phyloP scores from a whole-genome alignment of 805 yeast species.

The Candida ortonii region DNA sequence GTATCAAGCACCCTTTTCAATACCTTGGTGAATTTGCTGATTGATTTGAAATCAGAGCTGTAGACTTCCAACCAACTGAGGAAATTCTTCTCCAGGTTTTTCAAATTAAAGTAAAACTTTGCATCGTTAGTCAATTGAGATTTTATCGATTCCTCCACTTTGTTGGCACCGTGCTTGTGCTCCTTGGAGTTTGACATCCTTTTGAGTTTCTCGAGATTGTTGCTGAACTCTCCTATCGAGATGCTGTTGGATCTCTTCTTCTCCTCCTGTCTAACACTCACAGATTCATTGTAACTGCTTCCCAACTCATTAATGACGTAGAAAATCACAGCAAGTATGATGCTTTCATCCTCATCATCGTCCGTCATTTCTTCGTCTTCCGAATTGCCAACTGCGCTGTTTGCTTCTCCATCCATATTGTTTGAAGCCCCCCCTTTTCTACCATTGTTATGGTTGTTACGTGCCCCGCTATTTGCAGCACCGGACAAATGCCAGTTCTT shows the following conservation, averaged over 20 bases:
- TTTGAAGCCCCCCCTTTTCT: slow-evolving; percentile 5
- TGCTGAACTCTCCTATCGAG: slow-evolving; percentile 27
- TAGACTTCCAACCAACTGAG: slow-evolving; percentile 27
- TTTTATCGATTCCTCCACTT: slow-evolving; percentile 20
- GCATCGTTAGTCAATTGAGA: slow-evolving; percentile 24
- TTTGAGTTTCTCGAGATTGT: slow-evolving; percentile 28
- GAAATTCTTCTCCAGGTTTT: slow-evolving; percentile 27
- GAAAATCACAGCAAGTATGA: slow-evolving; percentile 29
- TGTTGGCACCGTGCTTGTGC: slow-evolving; percentile 8
- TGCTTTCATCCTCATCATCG: slow-evolving; percentile 28
- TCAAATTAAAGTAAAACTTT: slow-evolving; percentile 24
- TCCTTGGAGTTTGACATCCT: slow-evolving; percentile 12
- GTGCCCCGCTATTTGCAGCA: slow-evolving; percentile 1
- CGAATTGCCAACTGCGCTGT: slow-evolving; percentile 5
- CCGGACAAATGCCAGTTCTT: slow-evolving; percentile 20
- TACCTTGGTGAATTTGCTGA: slow-evolving; percentile 13
- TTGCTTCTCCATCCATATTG: slow-evolving; percentile 1
- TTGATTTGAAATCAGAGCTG: slow-evolving; percentile 11
- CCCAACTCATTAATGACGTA: slow-evolving; percentile 30
- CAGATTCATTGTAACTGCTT: slow-evolving; percentile 11
- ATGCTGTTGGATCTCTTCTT: slow-evolving; percentile 25
- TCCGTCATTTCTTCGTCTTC: slow-evolving; percentile 18
- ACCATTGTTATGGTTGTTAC: too few species aligned
- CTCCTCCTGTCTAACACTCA: slow-evolving; percentile 4
- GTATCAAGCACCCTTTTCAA: slow-evolving; percentile 17